Percentiles rank a stretch among this genome's conserved stretches.
Conservation (phyloP, 2,329 filamentous ascomycete species). For the Pyrenochaeta sp. region DNA sequence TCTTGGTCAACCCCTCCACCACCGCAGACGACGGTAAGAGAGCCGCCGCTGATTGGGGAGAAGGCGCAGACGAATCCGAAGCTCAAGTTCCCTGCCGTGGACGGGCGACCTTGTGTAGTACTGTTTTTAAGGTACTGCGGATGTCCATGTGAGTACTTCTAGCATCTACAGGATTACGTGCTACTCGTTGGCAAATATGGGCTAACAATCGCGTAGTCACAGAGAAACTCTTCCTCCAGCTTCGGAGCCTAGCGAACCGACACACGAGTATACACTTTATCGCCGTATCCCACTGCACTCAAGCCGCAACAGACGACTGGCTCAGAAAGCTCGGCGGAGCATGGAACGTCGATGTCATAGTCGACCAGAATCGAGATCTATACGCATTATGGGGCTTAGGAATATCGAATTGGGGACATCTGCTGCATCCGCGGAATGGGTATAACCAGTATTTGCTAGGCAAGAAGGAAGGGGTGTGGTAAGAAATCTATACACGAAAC, state of each 20-base stretch:
- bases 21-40: constrained; percentile 35
- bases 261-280: constrained; percentile 63
- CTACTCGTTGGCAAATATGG: constrained; percentile 1
- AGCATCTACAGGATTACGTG: not conserved
- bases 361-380: constrained; percentile 65
- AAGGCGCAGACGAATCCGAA: constrained; percentile 39
- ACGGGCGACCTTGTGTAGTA: constrained; percentile 41
- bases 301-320: constrained; percentile 65
- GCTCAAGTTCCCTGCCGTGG: constrained; percentile 41
- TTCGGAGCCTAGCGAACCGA: constrained; percentile 64
- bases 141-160: constrained; percentile 43
- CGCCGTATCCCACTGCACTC: constrained; percentile 67
- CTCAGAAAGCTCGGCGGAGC: constrained; percentile 65
- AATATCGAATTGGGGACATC: constrained; percentile 46
- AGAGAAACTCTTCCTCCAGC: constrained; percentile 62
- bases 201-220: constrained; percentile 32
- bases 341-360: constrained; percentile 64
- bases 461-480: constrained; percentile 46
- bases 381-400: constrained; percentile 70
- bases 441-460: constrained; percentile 47
- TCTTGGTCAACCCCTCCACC: constrained; percentile 46
- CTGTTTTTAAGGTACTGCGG: constrained; percentile 46
- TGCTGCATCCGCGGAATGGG: constrained; percentile 46
- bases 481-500: not conserved
- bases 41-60: constrained; percentile 37